Base-by-base conservation (phyloP, 2,329 filamentous ascomycete genomes). In the Ophiostoma australiae region DNA sequence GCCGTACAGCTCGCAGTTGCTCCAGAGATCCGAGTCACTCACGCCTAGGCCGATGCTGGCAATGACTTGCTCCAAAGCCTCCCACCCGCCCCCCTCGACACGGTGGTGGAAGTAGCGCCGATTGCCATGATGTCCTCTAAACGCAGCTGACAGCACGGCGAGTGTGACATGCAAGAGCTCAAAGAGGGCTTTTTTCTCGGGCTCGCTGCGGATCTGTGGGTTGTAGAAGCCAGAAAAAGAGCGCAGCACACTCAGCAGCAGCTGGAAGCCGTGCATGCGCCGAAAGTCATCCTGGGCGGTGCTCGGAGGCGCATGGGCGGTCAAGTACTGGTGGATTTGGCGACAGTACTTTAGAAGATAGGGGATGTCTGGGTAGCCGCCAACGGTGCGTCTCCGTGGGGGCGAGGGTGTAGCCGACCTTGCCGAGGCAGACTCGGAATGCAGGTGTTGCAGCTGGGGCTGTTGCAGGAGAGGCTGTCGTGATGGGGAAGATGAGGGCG, bases 71-170 rank as follows among this genome's bases (percentile, higher is more conserved):
- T 95, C 90, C 70, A 97, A 79, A 8, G 89, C 87, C 74, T 89
- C 85, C 90, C 93, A 97, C 3, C 94, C 93, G 71, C 90, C 91
- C 31, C 87, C 89, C 72, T 91, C 87, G 39, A 96, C 88, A 74
- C 88, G 85, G 75, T 89, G 89, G 72, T 88, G 87, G 78, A 98
- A 98, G 81, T 94, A 97, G 75, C 91, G 88, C 76, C 90, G 87
- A 80, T 98, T 99, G 27, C 94, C 94, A 67, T 90, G 85, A 79
- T 98, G 93, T 66, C 89, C 88, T 70, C 88, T 87, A 74, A 99
- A 85, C 17, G 89, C 89, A 67, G 90, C 90, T 1, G 91, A 90
- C 37, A 98, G 81, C 17, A 95, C 87, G 41, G 88, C 88, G 55
- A 95, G 82, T n/a, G 91, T 85, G 10, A 85, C 85, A 76, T 93